Percentiles rank a stretch among this genome's conserved stretches.
Evolutionary conservation across 2,329 filamentous ascomycete species (phyloP).

Genomic region (Colletotrichum spaethianum): DNA sequence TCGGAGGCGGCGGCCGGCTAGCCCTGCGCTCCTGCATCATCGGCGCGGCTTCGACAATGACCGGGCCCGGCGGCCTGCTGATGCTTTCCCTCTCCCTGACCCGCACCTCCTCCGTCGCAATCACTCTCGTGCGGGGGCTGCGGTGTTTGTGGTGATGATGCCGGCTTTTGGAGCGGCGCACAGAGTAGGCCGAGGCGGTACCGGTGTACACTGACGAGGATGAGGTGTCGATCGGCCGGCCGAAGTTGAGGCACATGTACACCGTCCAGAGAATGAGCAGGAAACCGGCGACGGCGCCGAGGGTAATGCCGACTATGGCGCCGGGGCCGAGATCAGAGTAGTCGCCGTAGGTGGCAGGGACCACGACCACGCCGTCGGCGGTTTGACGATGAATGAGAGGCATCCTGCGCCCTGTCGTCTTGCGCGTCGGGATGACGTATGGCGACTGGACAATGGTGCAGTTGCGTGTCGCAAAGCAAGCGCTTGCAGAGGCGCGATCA

Average conservation of each 20-base stretch:
- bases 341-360: constrained; percentile 54
- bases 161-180: constrained; percentile 38
- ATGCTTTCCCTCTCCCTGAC: constrained; percentile 43
- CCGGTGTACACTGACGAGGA: constrained; percentile 43
- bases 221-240: constrained; percentile 48
- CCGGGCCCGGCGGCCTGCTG: constrained; percentile 33
- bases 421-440: constrained; percentile 13
- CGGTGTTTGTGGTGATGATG: constrained; percentile 33
- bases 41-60: constrained; percentile 47
- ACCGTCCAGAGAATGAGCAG: constrained; percentile 67
- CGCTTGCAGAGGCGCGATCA: constrained; percentile 6
- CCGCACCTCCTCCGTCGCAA: constrained; percentile 50
- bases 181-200: constrained; percentile 44
- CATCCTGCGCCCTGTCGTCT: constrained; percentile 7
- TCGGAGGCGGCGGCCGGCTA: constrained; percentile 47
- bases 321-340: constrained; percentile 56
- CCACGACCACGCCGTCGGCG: constrained; percentile 46
- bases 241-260: constrained; percentile 63
- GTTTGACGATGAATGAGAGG: constrained; percentile 39
- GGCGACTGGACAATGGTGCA: not conserved
- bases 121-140: constrained; percentile 41
- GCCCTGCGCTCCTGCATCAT: constrained; percentile 40
- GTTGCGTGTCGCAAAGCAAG: constrained; percentile 18
- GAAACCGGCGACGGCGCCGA: constrained; percentile 64
- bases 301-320: constrained; percentile 59